Base-by-base conservation (phyloP, 1,284 basidiomycete genomes). In the Cutaneotrichosporon arboriforme region DNA sequence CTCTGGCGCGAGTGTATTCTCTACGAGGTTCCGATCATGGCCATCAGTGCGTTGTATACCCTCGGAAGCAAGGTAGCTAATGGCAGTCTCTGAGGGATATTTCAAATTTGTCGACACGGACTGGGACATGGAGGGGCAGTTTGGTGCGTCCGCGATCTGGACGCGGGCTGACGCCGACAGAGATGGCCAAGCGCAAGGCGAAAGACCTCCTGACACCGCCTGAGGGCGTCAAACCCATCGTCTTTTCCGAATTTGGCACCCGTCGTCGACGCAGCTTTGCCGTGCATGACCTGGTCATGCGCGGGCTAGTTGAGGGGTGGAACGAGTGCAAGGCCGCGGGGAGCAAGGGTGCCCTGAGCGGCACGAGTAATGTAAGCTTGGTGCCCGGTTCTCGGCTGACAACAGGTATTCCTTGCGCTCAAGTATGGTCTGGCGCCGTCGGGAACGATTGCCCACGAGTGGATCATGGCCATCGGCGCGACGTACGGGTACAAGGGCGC, bases 21-120 rank as follows among this genome's bases (percentile, higher is more conserved):
- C 17, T 99, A 96, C 84, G 94, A 98, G 75, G 91, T 97, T 0
- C 92, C 90, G 2, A 78, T 97, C 43, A 91, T 97, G 89, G 84
- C 90, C 9, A 86, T 85, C 62, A 77, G 88, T 74, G 84, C 90
- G 76, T 81, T 26, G 22, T 15, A 7, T 26, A 13, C 35, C 14
- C 20, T 17, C 5, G 21, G 39, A 31, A 31, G 10, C 7, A 31
- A 10, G 10, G 7, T 31, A 5, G 49, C 47, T 53, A 43, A 56
- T 39, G 34, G 0, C 38, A 52, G 49, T 56, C 26, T 72, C 69
- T 43, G 77, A 82, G 61, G 76, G 76, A 1, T 82, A 81, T 67
- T 82, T 82, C 65, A 71, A 72, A 44, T 66, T 80, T 13, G 84
- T 84, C 18, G 84, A 85, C 63, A 86, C 78, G 1, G 84, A 90